Percentiles rank a stretch among this genome's conserved stretches.
Conservation (phyloP, 768 basidiomycete species). For the Mycena rebaudengoi region DNA sequence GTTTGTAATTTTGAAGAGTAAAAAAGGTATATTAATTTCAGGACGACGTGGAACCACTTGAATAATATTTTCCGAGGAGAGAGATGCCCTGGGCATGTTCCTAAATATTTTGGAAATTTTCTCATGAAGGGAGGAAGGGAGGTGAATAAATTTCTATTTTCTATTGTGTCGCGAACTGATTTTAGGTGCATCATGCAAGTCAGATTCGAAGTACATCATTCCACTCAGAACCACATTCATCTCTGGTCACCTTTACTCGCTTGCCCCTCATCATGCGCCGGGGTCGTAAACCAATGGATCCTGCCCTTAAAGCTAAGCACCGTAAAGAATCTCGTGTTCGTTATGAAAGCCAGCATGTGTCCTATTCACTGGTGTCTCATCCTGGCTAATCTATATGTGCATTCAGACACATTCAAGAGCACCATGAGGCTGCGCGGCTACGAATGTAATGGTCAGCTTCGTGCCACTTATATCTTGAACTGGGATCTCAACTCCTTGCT, state of each 20-base stretch:
- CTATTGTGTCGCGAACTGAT: constrained; percentile 1
- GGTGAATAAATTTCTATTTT: not conserved
- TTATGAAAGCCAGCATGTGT: not conserved
- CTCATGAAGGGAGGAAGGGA: too few relatives aligned
- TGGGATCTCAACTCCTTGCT: too few relatives aligned
- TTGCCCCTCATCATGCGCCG: too few relatives aligned
- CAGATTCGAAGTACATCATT: not conserved
- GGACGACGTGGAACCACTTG: too few relatives aligned
- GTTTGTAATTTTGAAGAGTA: not conserved
- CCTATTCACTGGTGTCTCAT: not conserved
- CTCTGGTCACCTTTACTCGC: not conserved
- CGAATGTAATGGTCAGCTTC: not conserved
- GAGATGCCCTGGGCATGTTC: not conserved
- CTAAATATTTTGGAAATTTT: not conserved
- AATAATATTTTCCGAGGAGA: not conserved
- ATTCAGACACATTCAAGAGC: not conserved
- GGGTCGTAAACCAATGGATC: not conserved
- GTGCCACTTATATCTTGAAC: too few relatives aligned
- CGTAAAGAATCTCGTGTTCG: not conserved
- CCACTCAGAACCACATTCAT: not conserved
- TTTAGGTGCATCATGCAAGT: not conserved
- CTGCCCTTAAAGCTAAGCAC: not conserved
- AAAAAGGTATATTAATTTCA: too few relatives aligned
- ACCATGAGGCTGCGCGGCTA: not conserved
- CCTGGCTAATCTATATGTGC: too few relatives aligned